Evolutionary conservation across 257 asterid species (phyloP).

Genomic region (Lavandula angustifolia): DNA sequence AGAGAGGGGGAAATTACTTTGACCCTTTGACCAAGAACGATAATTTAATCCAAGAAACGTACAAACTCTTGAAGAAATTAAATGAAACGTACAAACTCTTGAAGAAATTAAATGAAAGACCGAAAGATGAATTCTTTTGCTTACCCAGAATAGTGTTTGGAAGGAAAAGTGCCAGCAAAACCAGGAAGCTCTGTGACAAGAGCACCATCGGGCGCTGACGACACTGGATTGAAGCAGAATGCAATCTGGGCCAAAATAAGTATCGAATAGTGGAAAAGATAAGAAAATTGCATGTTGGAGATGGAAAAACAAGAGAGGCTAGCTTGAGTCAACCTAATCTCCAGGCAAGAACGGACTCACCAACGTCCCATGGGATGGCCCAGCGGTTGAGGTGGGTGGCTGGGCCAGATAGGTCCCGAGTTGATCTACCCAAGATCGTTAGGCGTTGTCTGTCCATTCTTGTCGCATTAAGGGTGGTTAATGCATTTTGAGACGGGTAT

Average conservation of each 20-base stretch:
- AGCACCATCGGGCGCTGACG: constrained; percentile 69
- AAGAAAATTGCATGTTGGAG: constrained; percentile 30
- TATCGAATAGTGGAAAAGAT: constrained; percentile 10
- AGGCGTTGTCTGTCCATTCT: too few species aligned
- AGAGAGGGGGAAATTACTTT: not conserved
- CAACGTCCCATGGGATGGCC: too few species aligned
- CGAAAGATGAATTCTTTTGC: not conserved
- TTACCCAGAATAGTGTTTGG: constrained; percentile 94
- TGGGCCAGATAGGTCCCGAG: too few species aligned
- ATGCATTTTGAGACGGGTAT: not conserved
- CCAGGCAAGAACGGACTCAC: not conserved
- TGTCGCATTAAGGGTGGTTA: too few species aligned
- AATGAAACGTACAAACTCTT: not conserved
- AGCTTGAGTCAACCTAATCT: not conserved
- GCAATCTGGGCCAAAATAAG: constrained; percentile 31
- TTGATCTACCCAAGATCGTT: too few species aligned
- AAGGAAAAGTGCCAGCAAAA: constrained; percentile 64
- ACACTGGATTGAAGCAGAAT: constrained; percentile 26
- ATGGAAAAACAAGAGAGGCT: constrained; percentile 19
- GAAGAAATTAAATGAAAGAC: not conserved
- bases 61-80: not conserved
- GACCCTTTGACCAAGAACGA: constrained; percentile 22
- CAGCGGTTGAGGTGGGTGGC: too few species aligned
- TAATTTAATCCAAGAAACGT: constrained; percentile 19
- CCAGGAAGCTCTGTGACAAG: constrained; percentile 69